phyloP scores from a whole-genome alignment of 108 stramenopile genomes.

The Nitzschia sp. region DNA sequence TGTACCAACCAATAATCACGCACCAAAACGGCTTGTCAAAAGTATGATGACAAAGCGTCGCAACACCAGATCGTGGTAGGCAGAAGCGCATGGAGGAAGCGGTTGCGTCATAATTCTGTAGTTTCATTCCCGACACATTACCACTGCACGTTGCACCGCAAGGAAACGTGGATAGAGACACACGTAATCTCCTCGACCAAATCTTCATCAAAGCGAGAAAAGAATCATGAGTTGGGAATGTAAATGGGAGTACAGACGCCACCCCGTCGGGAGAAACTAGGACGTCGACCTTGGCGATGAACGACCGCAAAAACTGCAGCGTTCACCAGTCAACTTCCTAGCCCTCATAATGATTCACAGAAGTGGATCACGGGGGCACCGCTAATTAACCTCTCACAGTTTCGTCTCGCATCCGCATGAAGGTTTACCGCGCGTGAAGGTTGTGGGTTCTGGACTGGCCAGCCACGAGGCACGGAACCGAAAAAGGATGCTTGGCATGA shows the following conservation, averaged over 20 bases:
- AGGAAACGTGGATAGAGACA: no score
- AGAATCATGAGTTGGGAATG: slow-evolving; percentile 12
- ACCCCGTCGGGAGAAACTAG: slow-evolving; percentile 25
- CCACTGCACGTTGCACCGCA: no score
- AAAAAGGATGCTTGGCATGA: slow-evolving; percentile 35
- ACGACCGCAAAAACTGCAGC: slow-evolving; percentile 33
- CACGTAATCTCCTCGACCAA: no score
- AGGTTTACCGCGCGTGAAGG: slow-evolving; percentile 27
- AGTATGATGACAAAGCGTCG: no score
- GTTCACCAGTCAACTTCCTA: slow-evolving; percentile 18
- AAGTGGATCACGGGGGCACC: slow-evolving; percentile 1
- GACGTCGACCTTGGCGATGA: slow-evolving; percentile 4
- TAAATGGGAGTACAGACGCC: slow-evolving; percentile 37
- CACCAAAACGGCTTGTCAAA: no score
- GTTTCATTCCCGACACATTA: no score
- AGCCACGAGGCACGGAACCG: slow-evolving; percentile 26
- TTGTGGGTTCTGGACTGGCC: no score
- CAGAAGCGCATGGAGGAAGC: no score
- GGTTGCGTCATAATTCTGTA: no score
- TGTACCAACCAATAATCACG: no score
- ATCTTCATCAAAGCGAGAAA: neutral
- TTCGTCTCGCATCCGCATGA: slow-evolving; percentile 46
- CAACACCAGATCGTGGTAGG: no score
- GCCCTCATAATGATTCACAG: slow-evolving; percentile 15
- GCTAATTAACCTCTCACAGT: slow-evolving; percentile 29